phyloP scores from a whole-genome alignment of 495 filamentous ascomycete genomes.

The Mycothermus thermophilus region DNA sequence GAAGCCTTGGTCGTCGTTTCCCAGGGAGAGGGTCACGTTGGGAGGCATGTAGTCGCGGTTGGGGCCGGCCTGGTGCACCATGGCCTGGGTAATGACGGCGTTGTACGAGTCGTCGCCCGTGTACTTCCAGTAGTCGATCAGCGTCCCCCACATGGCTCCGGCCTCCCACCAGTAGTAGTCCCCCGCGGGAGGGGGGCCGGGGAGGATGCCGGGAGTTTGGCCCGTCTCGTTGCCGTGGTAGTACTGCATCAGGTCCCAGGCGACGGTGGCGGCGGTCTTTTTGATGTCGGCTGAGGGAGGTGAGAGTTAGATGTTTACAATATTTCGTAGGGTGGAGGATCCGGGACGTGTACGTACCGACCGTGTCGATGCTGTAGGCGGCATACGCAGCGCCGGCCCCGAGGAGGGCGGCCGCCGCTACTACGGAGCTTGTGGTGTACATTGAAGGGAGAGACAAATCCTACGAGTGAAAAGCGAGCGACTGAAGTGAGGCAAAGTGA shows the following conservation, averaged over 20 bases:
- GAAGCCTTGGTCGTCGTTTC: slow-evolving; percentile 75
- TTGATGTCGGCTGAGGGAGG: slow-evolving; percentile 17
- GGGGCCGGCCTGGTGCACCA: slow-evolving; percentile 56
- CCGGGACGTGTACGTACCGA: slow-evolving; percentile 6
- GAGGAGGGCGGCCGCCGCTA: slow-evolving; percentile 9
- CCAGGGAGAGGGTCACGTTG: slow-evolving; percentile 63
- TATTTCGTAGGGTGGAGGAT: not conserved
- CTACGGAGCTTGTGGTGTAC: too few species aligned
- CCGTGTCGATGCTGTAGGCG: slow-evolving; percentile 15
- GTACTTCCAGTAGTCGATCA: slow-evolving; percentile 68
- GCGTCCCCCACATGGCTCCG: slow-evolving; percentile 57
- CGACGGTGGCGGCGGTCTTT: slow-evolving; percentile 18
- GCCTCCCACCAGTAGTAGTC: slow-evolving; percentile 56
- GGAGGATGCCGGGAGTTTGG: slow-evolving; percentile 50
- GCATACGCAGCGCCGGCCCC: slow-evolving; percentile 11
- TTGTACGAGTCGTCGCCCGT: slow-evolving; percentile 63
- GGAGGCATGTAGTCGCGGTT: slow-evolving; percentile 51
- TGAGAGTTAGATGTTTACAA: too few species aligned
- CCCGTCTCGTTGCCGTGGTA: slow-evolving; percentile 51
- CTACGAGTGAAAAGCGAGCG: too few species aligned
- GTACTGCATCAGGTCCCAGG: slow-evolving; percentile 49
- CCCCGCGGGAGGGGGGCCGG: slow-evolving; percentile 36
- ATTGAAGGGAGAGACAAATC: too few species aligned
- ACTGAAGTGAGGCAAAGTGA: slow-evolving; percentile 1
- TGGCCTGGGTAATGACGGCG: slow-evolving; percentile 42